A percentile compares a stretch with the other conserved stretches of the same genome.
Conservation (phyloP, 2,329 filamentous ascomycete species). For the Penicillium sp. region DNA sequence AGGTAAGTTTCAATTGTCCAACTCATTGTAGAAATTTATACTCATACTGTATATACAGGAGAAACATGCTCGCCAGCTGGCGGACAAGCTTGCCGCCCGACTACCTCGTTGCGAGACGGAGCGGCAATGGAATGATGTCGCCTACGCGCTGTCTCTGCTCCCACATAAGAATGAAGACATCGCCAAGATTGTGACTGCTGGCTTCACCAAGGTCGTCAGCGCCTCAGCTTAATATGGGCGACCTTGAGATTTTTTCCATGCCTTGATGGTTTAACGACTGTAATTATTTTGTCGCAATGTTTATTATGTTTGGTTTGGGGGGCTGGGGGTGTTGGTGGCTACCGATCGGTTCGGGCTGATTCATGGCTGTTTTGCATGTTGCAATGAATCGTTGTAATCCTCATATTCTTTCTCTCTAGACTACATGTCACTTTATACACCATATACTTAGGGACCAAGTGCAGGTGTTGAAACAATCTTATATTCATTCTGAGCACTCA, state of each 20-base stretch:
- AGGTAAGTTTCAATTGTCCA: constrained; percentile 59
- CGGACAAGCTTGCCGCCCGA: constrained; percentile 86
- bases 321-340: background rate
- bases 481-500: constrained; percentile 11
- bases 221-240: constrained; percentile 50
- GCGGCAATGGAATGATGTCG: constrained; percentile 95
- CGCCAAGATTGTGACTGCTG: constrained; percentile 41
- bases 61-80: constrained; percentile 92
- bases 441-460: background rate
- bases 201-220: constrained; percentile 65
- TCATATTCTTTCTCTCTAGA: background rate
- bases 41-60: constrained; percentile 58
- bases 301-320: constrained; percentile 1
- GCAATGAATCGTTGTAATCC: background rate
- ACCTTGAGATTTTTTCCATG: background rate
- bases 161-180: constrained; percentile 66
- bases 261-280: constrained; percentile 16
- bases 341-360: background rate
- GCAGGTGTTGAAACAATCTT: background rate
- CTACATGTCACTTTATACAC: background rate
- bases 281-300: background rate
- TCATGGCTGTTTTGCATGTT: background rate
- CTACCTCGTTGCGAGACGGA: constrained; percentile 85
- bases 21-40: background rate
- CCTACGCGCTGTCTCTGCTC: constrained; percentile 82